Base-by-base conservation (phyloP, 257 asterid species). In the Leptodermis oblonga region DNA sequence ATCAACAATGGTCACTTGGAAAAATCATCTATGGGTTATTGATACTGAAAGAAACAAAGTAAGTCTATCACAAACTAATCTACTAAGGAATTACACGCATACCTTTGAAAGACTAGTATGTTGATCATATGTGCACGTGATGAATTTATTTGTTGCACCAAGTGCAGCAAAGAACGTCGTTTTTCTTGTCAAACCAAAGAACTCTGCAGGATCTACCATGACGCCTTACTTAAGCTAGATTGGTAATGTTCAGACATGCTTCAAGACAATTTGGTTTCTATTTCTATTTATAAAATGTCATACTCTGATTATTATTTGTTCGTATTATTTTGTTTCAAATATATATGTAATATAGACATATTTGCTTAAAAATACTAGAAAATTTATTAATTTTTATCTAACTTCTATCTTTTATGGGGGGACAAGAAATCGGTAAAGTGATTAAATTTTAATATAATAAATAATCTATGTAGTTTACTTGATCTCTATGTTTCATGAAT, bases 221-320 rank as follows among this genome's bases (percentile, higher is more conserved):
- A 81, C 18, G 87, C 83, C 53, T 36, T 68, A 14, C 60, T 60
- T 42, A 11, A 70, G 9, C 23, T 13, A 9, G 22, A 72, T 9
- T 82, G 92, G 79, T 77, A 68, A 53, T 84, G 90, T 62, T 75
- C 80, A 1, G 76, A 84, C 71, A 70, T 83, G 78, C 74, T 80
- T 12, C 66, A 72, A 9, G 30, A 68, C 17, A 9, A 56, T 88
- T 86, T 75, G 51, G 80, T 65, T 41, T 26, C 55, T 22, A 0
- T 54, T 10, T 55, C 61, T 2, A 18, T 9, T 20, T 3, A 11
- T 39, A 8, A 10, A 3, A 20, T 42, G 18, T 14, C 4, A 37
- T 5, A 12, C 17, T 5, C 10, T 45, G 2, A 14, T 45, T 45
- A 45, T 39, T 39, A 14, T 45, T 14, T 14, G 2, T 3, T 37